Evolutionary conservation across 495 filamentous ascomycete species (phyloP).

Genomic region (Hypoxylon fragiforme): DNA sequence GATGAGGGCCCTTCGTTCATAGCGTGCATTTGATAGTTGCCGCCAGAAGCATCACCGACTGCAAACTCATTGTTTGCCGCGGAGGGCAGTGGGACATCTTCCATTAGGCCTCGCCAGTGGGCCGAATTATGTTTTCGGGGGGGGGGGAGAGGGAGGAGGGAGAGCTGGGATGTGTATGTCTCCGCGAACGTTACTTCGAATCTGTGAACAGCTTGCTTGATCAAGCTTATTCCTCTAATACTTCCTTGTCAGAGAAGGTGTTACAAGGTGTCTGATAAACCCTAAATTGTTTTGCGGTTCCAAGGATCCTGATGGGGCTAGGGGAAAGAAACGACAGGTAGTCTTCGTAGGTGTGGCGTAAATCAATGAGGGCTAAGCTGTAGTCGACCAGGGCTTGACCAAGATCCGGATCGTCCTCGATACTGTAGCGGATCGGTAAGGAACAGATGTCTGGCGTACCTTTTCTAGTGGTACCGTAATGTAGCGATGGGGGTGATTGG

Average conservation of each 20-base stretch:
- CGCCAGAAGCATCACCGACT: slow-evolving; percentile 27
- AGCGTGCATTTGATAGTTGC: slow-evolving; percentile 21
- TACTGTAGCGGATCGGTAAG: slow-evolving; percentile 28
- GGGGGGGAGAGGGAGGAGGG: slow-evolving; percentile 20
- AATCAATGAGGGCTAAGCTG: slow-evolving; percentile 30
- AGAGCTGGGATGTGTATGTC: slow-evolving; percentile 20
- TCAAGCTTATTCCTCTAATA: slow-evolving; percentile 27
- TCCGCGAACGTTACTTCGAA: slow-evolving; percentile 13
- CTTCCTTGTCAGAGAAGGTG: slow-evolving; percentile 28
- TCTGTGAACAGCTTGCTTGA: slow-evolving; percentile 20
- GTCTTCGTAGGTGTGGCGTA: slow-evolving; percentile 32
- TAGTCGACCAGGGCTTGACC: slow-evolving; percentile 25
- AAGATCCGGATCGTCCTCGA: slow-evolving; percentile 23
- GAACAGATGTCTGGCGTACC: slow-evolving; percentile 29
- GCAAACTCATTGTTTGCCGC: slow-evolving; percentile 41
- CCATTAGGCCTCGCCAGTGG: slow-evolving; percentile 40
- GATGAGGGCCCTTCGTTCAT: slow-evolving; percentile 26
- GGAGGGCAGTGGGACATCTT: slow-evolving; percentile 42
- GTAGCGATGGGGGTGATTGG: slow-evolving; percentile 19
- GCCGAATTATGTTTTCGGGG: slow-evolving; percentile 14
- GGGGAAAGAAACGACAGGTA: slow-evolving; percentile 21
- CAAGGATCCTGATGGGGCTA: slow-evolving; percentile 24
- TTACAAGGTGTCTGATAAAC: slow-evolving; percentile 24
- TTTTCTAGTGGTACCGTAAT: slow-evolving; percentile 29
- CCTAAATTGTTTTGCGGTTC: slow-evolving; percentile 26